Evolutionary conservation across 352 stramenopile species (phyloP), one percentile per base, ranked within the genome.

Genomic region (Phytopythium ostracodes): DNA sequence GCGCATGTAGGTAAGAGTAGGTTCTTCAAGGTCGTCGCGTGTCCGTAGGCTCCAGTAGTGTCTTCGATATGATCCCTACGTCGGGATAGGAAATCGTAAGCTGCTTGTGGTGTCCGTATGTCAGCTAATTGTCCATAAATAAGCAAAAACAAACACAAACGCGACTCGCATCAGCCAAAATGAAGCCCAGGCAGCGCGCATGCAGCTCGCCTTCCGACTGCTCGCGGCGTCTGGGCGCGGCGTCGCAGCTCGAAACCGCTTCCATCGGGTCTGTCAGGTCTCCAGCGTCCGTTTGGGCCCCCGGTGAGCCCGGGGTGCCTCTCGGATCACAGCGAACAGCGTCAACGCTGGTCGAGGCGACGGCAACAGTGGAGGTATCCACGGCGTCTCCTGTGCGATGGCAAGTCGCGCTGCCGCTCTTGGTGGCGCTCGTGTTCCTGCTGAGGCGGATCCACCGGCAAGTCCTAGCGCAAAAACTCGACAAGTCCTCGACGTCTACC

Each of bases 361-460:
- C 29, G 17, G 7, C 36, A 47, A 20, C 42, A 6, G 42, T 10
- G 5, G 15, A 22, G 4, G 9, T 2, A 3, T 5, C 2, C 3
- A 29, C 10, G 3, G n/a, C 22, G 33, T 14, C 52, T 20, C n/a
- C 52, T 22, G 17, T 24, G 1, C 52, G 38, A 18, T 59, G 52
- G 52, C 52, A 59, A 43, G 52, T 59, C 38, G 52, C 9, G 20
- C 14, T 59, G 2, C 33, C 52, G n/a, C 35, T 59, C 8, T 1
- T 11, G 0, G 12, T 43, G 52, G 35, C 24, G n/a, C 38, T 59
- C 10, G 9, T 29, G 33, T 2, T 59, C 0, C 35, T 59, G 8
- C 12, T 59, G n/a, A 10, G 24, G 7, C 10, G 31, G 22, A 25
- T 59, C 38, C 33, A 44, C 12, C 33, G 22, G 35, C n/a, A 29